Evolutionary conservation across 2,329 filamentous ascomycete species (phyloP), one percentile per base, ranked within the genome.

Genomic region (Alternaria burnsii): DNA sequence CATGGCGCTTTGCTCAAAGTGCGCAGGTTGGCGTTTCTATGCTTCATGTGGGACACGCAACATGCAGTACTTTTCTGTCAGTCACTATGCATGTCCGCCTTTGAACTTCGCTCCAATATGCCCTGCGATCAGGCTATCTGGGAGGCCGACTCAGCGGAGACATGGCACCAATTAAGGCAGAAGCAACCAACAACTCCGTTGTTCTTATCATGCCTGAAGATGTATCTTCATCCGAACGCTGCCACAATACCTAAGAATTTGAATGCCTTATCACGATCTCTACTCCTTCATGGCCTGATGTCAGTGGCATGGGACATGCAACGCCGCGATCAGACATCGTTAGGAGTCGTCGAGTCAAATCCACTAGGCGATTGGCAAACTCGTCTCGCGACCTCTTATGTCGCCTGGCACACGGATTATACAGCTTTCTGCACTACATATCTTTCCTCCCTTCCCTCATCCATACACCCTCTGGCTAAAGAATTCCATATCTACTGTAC

Each of bases 11-110:
- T 30, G 28, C 38, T 43, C 14, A 50, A 20, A 46, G 11, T 36
- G 34, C 30, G 30, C 24, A 83, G 82, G 53, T 75, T 87, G 0
- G 85, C 86, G 0, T 81, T 88, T 40, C 78, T 88, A 5, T 89
- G 86, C 68, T 90, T 89, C 70, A 85, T 89, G 79, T 89, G 87
- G 87, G 87, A 89, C 65, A 88, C 86, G 0, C 87, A 89, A 55
- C 87, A 89, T 61, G 87, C 87, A 0, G 86, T 89, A 0, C 78
- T 89, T 0, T 89, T 89, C 71, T 88, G 86, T n/a, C 87, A 89
- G 68, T 88, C 85, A 5, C 80, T 89, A 0, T 89, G 87, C 74
- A 89, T 89, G 87, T 89, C 86, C 1, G 85, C 87, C 0, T 89
- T 89, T 51, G 87, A 89, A 66, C 80, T 90, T 1, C 82, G 86